A percentile compares a stretch with the other conserved stretches of the same genome.
Evolutionary conservation across 1,284 basidiomycete genomes (phyloP).

Genomic region (Trichosporon faecale): DNA sequence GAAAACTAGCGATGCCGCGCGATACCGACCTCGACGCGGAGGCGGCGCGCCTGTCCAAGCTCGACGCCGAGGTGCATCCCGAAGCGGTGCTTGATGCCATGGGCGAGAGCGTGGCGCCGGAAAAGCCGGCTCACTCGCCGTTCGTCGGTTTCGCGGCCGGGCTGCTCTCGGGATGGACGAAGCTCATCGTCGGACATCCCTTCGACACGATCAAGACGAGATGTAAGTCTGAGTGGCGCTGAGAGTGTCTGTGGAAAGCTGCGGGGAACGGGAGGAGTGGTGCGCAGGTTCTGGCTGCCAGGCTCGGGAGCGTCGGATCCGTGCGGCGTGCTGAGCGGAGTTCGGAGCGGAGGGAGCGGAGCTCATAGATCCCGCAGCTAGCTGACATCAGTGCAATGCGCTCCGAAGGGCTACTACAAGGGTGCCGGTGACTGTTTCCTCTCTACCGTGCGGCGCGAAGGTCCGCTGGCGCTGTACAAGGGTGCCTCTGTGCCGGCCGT

Average conservation of each 20-base stretch:
- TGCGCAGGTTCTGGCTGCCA: too few relatives aligned
- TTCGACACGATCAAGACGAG: constrained; percentile 46
- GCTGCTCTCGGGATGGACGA: constrained; percentile 40
- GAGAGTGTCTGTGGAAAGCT: background rate
- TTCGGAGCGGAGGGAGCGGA: too few relatives aligned
- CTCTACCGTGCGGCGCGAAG: constrained; percentile 27
- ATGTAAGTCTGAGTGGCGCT: constrained; percentile 18
- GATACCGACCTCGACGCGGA: constrained; percentile 2
- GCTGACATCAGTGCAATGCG: constrained; percentile 43
- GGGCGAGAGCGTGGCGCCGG: constrained; percentile 21
- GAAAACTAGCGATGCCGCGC: background rate
- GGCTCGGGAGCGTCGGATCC: background rate
- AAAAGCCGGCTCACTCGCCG: constrained; percentile 35
- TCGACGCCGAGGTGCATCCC: constrained; percentile 7
- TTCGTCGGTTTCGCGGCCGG: constrained; percentile 50
- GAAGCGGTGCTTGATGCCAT: constrained; percentile 23
- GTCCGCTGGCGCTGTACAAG: constrained; percentile 49
- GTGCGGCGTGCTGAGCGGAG: background rate
- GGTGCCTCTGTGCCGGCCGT: constrained; percentile 51
- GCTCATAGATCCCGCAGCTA: too few relatives aligned
- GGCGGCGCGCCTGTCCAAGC: background rate
- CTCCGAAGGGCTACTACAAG: constrained; percentile 45
- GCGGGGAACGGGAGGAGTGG: too few relatives aligned
- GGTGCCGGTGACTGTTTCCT: constrained; percentile 48
- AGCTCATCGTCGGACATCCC: constrained; percentile 44